These are phyloP conservation scores for Dothistroma septosporum DNA, from an alignment of 2,329 filamentous ascomycete genomes.

Conservation along the genomic window DNA sequence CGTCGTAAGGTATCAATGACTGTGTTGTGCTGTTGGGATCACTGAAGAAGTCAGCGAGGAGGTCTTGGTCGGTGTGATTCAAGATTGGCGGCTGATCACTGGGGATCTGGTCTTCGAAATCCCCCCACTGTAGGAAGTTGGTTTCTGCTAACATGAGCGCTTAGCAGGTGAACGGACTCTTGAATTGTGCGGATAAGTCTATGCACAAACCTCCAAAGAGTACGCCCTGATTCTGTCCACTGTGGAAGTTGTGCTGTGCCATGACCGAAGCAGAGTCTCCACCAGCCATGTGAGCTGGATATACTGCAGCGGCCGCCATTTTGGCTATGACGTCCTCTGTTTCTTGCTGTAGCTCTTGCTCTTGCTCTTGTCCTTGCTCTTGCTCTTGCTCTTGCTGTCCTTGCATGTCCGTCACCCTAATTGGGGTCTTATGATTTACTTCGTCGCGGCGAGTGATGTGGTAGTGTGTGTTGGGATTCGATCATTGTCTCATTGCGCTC, in stretches of 20 bases:
- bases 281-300: conserved; percentile 1
- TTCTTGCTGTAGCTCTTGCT: not conserved
- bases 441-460: not conserved
- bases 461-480: not conserved
- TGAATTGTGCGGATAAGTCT: not conserved
- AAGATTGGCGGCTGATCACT: not conserved
- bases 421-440: not conserved
- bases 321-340: not conserved
- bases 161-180: not conserved
- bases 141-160: not conserved
- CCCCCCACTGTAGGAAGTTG: conserved; percentile 1
- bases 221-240: conserved; percentile 2
- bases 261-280: not conserved
- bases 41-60: conserved; percentile 4
- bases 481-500: conserved; percentile 5
- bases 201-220: conserved; percentile 3
- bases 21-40: conserved; percentile 5
- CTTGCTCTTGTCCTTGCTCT: not conserved
- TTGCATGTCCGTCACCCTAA: not conserved
- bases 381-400: conserved; percentile 3
- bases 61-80: conserved; percentile 1
- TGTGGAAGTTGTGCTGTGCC: not conserved
- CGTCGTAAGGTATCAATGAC: conserved; percentile 6
- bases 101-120: not conserved
- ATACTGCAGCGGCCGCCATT: conserved; percentile 8